Conservation (phyloP, 768 basidiomycete species). For the Roridomyces roridus region DNA sequence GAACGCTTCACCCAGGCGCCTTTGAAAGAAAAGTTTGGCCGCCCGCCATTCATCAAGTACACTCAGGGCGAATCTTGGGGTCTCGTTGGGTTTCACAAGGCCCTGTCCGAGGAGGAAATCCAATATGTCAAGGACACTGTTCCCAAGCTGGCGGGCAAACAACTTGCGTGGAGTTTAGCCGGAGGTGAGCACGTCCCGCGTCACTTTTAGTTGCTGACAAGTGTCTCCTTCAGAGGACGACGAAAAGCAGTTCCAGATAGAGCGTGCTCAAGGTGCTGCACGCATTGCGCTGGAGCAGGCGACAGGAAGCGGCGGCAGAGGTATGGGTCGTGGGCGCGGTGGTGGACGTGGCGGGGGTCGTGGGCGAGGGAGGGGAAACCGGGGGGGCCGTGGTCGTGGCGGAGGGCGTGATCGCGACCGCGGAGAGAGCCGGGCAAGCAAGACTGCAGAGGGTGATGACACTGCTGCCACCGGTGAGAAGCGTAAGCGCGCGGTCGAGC, state of each 20-base stretch:
- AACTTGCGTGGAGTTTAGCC: constrained; percentile 68
- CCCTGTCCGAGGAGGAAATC: constrained; percentile 75
- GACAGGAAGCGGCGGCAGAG: constrained; percentile 29
- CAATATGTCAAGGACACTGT: constrained; percentile 70
- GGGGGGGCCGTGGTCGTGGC: constrained; percentile 45
- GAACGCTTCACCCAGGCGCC: constrained; percentile 42
- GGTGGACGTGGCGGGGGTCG: constrained; percentile 56
- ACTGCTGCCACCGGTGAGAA: constrained; percentile 70
- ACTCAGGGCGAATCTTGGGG: constrained; percentile 51
- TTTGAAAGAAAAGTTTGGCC: constrained; percentile 55
- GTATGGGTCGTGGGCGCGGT: constrained; percentile 35
- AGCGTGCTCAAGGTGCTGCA: constrained; percentile 75
- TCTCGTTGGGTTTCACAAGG: constrained; percentile 69
- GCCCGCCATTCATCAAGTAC: constrained; percentile 60
- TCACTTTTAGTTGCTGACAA: background rate
- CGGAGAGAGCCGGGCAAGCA: constrained; percentile 29
- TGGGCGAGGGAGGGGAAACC: constrained; percentile 51
- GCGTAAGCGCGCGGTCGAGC: constrained; percentile 77
- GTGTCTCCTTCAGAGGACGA: constrained; percentile 59
- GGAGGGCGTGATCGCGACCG: constrained; percentile 49
- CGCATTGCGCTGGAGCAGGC: constrained; percentile 50
- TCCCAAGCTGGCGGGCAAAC: constrained; percentile 66
- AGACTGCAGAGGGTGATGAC: constrained; percentile 28
- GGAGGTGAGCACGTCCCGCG: constrained; percentile 50
- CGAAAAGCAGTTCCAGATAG: constrained; percentile 75